phyloP scores from a whole-genome alignment of 2,329 filamentous ascomycete species.

The Aotearoamyces nothofagi region DNA sequence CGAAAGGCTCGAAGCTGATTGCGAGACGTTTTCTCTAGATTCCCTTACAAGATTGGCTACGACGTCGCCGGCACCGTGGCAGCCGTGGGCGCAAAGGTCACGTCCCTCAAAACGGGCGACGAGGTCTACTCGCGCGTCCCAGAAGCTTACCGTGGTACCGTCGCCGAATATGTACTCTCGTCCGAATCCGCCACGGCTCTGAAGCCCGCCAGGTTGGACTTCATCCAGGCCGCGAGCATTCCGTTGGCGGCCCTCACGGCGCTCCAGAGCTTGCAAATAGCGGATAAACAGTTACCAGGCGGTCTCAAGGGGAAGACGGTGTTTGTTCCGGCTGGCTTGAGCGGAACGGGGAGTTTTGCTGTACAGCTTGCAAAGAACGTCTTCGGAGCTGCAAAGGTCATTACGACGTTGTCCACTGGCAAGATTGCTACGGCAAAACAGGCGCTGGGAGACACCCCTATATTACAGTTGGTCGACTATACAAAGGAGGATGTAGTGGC shows the following conservation, averaged over 20 bases:
- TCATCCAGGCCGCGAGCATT: slow-evolving; percentile 24
- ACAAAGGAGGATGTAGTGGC: slow-evolving; percentile 18
- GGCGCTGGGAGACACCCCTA: slow-evolving; percentile 22
- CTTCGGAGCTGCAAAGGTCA: slow-evolving; percentile 27
- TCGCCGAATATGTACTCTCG: slow-evolving; percentile 14
- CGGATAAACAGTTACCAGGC: slow-evolving; percentile 2
- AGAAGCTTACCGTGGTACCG: slow-evolving; percentile 17
- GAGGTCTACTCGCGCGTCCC: slow-evolving; percentile 23
- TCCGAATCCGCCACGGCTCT: neutral
- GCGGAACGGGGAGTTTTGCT: slow-evolving; percentile 23
- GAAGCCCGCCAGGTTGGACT: slow-evolving; percentile 23
- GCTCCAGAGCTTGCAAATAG: slow-evolving; percentile 15
- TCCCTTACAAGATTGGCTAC: slow-evolving; percentile 28
- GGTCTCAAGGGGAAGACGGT: slow-evolving; percentile 11
- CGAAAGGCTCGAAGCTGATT: too few species aligned
- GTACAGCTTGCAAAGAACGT: slow-evolving; percentile 29
- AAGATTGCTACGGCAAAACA: slow-evolving; percentile 24
- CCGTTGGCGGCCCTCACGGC: slow-evolving; percentile 24
- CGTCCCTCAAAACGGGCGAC: slow-evolving; percentile 22
- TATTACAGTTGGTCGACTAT: slow-evolving; percentile 26
- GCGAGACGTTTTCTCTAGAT: slow-evolving; percentile 18
- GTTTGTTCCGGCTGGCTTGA: slow-evolving; percentile 22
- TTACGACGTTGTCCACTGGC: slow-evolving; percentile 27
- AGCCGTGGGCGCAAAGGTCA: slow-evolving; percentile 20
- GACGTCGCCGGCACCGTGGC: slow-evolving; percentile 25